Conservation (phyloP, 1,139 yeast genomes). For the Kodamaea sp. region DNA sequence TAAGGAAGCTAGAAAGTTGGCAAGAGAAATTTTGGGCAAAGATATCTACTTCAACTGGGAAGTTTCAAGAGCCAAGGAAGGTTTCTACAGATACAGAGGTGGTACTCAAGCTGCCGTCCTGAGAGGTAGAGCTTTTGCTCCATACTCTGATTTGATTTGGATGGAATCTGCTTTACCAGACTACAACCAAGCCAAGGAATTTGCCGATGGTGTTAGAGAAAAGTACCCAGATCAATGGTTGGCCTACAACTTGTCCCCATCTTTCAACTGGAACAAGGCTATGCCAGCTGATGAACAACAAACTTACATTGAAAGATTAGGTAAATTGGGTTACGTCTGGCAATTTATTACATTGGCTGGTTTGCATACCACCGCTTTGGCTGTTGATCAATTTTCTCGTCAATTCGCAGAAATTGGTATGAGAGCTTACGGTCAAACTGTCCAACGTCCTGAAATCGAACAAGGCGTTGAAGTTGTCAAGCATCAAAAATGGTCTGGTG, state of each 20-base stretch:
- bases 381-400: constrained; percentile 80
- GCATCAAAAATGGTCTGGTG: constrained; percentile 99
- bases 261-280: constrained; percentile 97
- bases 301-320: constrained; percentile 85
- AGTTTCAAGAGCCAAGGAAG: constrained; percentile 92
- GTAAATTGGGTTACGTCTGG: constrained; percentile 92
- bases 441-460: constrained; percentile 87
- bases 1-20: constrained; percentile 76
- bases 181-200: constrained; percentile 88
- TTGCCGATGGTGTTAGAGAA: constrained; percentile 85
- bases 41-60: constrained; percentile 96
- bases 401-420: constrained; percentile 80
- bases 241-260: constrained; percentile 93
- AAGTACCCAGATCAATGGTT: constrained; percentile 89
- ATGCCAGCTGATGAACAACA: constrained; percentile 86
- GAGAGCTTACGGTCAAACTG: constrained; percentile 89
- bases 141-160: constrained; percentile 96
- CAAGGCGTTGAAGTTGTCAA: constrained; percentile 91
- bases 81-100: constrained; percentile 93
- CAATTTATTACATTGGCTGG: constrained; percentile 98
- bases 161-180: constrained; percentile 98
- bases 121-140: constrained; percentile 95
- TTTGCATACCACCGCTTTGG: constrained; percentile 91
- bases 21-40: constrained; percentile 72
- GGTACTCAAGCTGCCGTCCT: constrained; percentile 97